Conservation (phyloP, 352 stramenopile species). For the Globisporangium irregulare region DNA sequence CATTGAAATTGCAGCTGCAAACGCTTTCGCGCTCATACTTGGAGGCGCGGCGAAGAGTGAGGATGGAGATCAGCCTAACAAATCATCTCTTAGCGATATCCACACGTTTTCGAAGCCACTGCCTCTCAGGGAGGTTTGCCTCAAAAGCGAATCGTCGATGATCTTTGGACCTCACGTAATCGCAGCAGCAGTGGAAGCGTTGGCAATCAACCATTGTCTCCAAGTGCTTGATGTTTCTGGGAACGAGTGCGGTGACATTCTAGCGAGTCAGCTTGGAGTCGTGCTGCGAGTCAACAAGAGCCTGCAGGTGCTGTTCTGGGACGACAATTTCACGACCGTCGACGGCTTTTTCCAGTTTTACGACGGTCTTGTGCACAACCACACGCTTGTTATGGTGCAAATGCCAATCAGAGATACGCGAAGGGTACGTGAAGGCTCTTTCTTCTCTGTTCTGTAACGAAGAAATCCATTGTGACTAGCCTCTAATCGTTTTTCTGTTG, state of each 20-base stretch:
- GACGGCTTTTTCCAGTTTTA: constrained; percentile 68
- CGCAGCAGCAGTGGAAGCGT: constrained; percentile 38
- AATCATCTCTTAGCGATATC: constrained; percentile 1
- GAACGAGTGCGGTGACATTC: constrained; percentile 66
- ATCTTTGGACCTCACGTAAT: constrained; percentile 60
- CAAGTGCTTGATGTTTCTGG: constrained; percentile 72
- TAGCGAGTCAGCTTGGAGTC: constrained; percentile 41
- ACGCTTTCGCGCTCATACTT: constrained; percentile 43
- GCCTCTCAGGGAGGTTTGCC: constrained; percentile 50
- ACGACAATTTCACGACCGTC: constrained; percentile 72
- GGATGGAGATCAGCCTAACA: background rate
- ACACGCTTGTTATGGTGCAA: constrained; percentile 63
- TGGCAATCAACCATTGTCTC: constrained; percentile 37
- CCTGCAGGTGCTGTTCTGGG: constrained; percentile 71
- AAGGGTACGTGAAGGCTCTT: constrained; percentile 28
- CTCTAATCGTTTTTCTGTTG: background rate
- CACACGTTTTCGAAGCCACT: constrained; percentile 24
- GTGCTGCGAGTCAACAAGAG: constrained; percentile 54
- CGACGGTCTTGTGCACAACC: constrained; percentile 54
- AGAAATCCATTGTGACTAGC: background rate
- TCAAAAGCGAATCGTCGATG: constrained; percentile 43
- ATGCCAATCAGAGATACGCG: constrained; percentile 79
- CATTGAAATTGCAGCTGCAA: constrained; percentile 40
- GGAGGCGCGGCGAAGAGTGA: constrained; percentile 13
- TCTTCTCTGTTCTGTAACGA: background rate